Evolutionary conservation across 2,329 filamentous ascomycete species (phyloP).

Genomic region (Plectosphaerella plurivora): DNA sequence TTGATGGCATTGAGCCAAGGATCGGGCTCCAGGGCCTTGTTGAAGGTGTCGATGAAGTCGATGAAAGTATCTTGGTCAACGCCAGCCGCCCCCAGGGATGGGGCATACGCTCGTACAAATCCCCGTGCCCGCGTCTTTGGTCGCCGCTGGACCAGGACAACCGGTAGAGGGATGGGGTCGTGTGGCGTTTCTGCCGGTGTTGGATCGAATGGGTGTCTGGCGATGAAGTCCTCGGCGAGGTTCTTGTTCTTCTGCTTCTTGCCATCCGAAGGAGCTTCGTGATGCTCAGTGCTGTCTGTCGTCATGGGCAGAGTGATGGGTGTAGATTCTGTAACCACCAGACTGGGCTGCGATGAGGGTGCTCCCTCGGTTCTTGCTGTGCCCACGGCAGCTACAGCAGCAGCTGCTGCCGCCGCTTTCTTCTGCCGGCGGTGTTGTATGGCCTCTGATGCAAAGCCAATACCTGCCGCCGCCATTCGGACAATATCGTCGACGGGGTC

Average conservation of each 20-base stretch:
- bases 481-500: conserved; percentile 10
- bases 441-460: conserved; percentile 14
- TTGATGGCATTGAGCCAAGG: conserved; percentile 35
- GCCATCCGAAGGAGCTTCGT: neutral
- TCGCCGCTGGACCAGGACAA: conserved; percentile 48
- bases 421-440: conserved; percentile 13
- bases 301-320: neutral
- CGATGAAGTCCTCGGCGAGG: conserved; percentile 3
- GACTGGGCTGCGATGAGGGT: neutral
- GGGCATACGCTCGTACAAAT: conserved; percentile 49
- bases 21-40: conserved; percentile 29
- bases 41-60: conserved; percentile 41
- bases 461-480: conserved; percentile 9
- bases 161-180: conserved; percentile 32
- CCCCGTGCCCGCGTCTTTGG: conserved; percentile 42
- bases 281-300: neutral
- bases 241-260: neutral
- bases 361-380: neutral
- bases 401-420: conserved; percentile 2
- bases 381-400: neutral
- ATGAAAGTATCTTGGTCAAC: conserved; percentile 45
- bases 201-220: neutral
- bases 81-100: conserved; percentile 36
- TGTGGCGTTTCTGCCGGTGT: rapidly evolving
- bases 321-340: neutral